Percentiles rank a stretch among this genome's conserved stretches.
phyloP scores from a whole-genome alignment of 129 eudicot genomes.

The Scalesia atractyloides region DNA sequence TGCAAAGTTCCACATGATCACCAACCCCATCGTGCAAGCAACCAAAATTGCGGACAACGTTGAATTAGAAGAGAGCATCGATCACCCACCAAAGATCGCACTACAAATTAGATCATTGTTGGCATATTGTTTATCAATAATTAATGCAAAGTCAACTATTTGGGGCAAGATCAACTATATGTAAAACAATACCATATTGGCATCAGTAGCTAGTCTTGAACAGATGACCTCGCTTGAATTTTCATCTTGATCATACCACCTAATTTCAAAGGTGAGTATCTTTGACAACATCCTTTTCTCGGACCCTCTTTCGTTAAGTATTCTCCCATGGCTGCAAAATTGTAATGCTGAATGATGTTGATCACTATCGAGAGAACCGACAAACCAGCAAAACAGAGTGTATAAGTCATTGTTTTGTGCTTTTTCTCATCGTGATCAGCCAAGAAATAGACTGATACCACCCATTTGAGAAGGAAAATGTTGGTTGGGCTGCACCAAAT shows the following conservation, averaged over 20 bases:
- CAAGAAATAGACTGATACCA: constrained; percentile 72
- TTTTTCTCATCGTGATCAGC: constrained; percentile 54
- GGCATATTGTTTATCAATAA: neutral
- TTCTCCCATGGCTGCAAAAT: constrained; percentile 86
- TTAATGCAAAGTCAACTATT: neutral
- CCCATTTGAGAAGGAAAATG: constrained; percentile 61
- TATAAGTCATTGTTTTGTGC: constrained; percentile 55
- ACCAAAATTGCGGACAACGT: constrained; percentile 60
- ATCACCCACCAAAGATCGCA: constrained; percentile 75
- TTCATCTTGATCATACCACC: constrained; percentile 65
- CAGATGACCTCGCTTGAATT: constrained; percentile 54
- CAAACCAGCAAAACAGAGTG: constrained; percentile 55
- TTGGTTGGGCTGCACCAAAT: constrained; percentile 78
- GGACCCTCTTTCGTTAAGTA: constrained; percentile 69
- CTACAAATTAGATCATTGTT: constrained; percentile 34
- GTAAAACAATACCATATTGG: constrained; percentile 63
- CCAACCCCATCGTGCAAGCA: too few species aligned
- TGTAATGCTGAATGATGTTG: constrained; percentile 65
- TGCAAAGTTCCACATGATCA: too few species aligned
- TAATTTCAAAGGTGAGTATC: constrained; percentile 80
- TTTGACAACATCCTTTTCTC: constrained; percentile 77
- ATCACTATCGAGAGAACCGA: constrained; percentile 47
- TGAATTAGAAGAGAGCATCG: constrained; percentile 63
- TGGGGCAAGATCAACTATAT: neutral
- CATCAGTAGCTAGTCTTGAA: constrained; percentile 78